phyloP scores from a whole-genome alignment of 768 basidiomycete species.

The Boletus pseudopeckii region DNA sequence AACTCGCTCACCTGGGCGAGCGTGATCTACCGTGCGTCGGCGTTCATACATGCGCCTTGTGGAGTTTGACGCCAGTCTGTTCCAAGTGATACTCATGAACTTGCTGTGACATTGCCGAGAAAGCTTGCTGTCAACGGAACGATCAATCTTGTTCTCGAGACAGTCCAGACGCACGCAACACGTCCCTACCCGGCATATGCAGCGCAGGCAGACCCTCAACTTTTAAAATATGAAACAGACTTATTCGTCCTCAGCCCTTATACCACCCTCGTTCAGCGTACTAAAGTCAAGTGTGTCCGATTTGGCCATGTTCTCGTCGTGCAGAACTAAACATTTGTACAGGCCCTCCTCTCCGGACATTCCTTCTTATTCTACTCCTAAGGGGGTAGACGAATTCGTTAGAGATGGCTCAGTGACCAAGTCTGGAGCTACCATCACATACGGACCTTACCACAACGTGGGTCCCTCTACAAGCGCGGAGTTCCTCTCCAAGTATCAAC shows the following conservation, averaged over 20 bases:
- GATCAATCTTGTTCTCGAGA: conserved; percentile 73
- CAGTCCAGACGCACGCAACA: conserved; percentile 75
- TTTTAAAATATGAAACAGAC: conserved; percentile 71
- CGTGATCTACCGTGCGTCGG: conserved; percentile 51
- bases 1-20: conserved; percentile 46
- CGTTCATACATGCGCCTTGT: conserved; percentile 1
- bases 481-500: conserved; percentile 62
- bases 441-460: conserved; percentile 82
- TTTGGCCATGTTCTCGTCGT: background rate
- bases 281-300: conserved; percentile 73
- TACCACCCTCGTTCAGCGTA: conserved; percentile 72
- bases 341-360: conserved; percentile 74
- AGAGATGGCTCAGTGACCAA: conserved; percentile 62
- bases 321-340: conserved; percentile 3
- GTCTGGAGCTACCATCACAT: conserved; percentile 77
- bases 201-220: conserved; percentile 73
- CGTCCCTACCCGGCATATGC: conserved; percentile 72
- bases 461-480: conserved; percentile 54
- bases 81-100: conserved; percentile 43
- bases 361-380: conserved; percentile 67
- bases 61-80: conserved; percentile 25
- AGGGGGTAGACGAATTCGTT: conserved; percentile 56
- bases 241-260: conserved; percentile 86
- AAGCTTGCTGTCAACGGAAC: conserved; percentile 57
- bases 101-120: conserved; percentile 64